These are phyloP conservation scores for Aspergillus fumigatus DNA, from an alignment of 2,329 filamentous ascomycete genomes.

Conservation along the genomic window DNA sequence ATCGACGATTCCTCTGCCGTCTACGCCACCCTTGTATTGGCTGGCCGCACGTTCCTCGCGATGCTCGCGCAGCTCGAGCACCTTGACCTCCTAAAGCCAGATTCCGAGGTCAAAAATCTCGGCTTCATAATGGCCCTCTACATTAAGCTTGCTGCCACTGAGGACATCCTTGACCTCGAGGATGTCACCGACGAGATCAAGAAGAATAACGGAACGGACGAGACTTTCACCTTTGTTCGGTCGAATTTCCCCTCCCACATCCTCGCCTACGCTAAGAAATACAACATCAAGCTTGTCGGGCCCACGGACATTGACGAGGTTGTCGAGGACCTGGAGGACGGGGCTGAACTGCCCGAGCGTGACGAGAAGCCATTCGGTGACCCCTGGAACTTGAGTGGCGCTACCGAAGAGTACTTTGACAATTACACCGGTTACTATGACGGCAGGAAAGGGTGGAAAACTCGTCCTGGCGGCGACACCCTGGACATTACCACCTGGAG, in stretches of 20 bases:
- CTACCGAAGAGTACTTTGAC: not conserved
- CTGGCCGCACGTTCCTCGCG: constrained; percentile 30
- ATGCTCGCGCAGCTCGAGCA: constrained; percentile 38
- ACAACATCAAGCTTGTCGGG: constrained; percentile 10
- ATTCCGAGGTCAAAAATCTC: constrained; percentile 36
- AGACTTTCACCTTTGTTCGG: not conserved
- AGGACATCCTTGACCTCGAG: not conserved
- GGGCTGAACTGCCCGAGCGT: not conserved
- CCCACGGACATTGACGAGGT: constrained; percentile 19
- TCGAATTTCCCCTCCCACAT: constrained; percentile 2
- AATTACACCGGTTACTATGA: not conserved
- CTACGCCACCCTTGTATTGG: not conserved
- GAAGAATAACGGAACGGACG: not conserved
- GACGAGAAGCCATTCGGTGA: not conserved
- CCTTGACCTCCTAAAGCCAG: constrained; percentile 27
- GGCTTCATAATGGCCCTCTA: constrained; percentile 38
- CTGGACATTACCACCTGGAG: constrained; percentile 36
- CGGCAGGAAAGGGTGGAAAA: not conserved
- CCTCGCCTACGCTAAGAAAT: constrained; percentile 15
- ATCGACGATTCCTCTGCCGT: constrained; percentile 7
- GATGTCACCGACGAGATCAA: not conserved
- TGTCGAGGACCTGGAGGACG: constrained; percentile 18
- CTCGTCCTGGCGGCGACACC: constrained; percentile 33
- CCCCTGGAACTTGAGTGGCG: not conserved
- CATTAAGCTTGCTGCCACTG: constrained; percentile 13